Base-by-base conservation (phyloP, 1,139 yeast species). In the Yamadazyma oceani region DNA sequence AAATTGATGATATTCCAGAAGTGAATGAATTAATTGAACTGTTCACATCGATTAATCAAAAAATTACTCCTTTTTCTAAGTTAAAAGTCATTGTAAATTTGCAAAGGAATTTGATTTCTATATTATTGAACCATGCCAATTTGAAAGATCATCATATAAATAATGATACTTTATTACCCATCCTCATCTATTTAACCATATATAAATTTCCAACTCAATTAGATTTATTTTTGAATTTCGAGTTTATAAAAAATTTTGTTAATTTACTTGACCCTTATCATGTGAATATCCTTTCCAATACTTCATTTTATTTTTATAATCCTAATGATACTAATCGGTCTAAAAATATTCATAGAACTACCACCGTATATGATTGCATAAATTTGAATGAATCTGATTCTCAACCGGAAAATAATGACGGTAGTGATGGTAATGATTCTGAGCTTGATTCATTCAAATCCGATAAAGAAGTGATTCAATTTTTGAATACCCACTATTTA, bases 81-180 rank as follows among this genome's bases (percentile, higher is more conserved):
- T 49, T 68, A 28, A 42, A 43, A 21, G 44, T 52, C 19, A 54
- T 69, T 15, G 66, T 62, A 9, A 41, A 49, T 2, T 51, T 69
- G 32, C 75, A 69, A 41, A 67, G 66, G 44, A 41, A 46, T 14
- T 42, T 69, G 26, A 57, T 66, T 26, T 38, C 44, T 17, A 39
- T 65, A 27, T 54, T 62, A 17, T 44, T 62, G 5, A 43, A 41
- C 21, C 27, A 37, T 15, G 35, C 41, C 39, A 45, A 50, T 13
- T 44, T 54, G 32, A 50, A 56, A 32, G 49, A 48, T 14, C 55
- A 56, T 36, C 43, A 60, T 29, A 58, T 70, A 32, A 67, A 60
- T 49, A 69, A 68, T 48, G 76, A 70, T 42, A 47, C 66, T 17
- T 50, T 70, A 30, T 56, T 70, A 27, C 76, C 75, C 2, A 50